These are phyloP conservation scores for Obelidium mucronatum DNA, from an alignment of 192 early-diverging fungal species.

Conservation along the genomic window DNA sequence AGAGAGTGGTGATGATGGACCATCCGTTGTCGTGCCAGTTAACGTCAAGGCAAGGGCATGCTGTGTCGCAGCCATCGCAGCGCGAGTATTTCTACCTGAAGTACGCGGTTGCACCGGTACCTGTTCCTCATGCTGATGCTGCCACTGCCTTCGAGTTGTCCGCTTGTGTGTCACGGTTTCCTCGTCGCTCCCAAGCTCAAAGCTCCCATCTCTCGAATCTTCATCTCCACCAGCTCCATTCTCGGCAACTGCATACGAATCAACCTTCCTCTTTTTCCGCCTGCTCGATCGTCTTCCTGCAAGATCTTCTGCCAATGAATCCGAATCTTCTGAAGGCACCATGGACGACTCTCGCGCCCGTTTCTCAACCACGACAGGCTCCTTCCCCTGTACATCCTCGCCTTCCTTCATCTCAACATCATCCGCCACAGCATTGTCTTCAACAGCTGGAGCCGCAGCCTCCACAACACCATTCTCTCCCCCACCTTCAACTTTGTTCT, in stretches of 20 bases:
- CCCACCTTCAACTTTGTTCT: constrained; percentile 73
- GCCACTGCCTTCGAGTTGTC: constrained; percentile 3
- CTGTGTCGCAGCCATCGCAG: constrained; percentile 20
- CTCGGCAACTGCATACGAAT: constrained; percentile 5
- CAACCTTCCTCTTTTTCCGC: constrained; percentile 28
- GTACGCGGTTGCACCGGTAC: neutral
- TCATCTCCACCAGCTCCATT: constrained; percentile 5
- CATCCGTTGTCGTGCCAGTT: neutral
- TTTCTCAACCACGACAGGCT: neutral
- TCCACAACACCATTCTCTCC: constrained; percentile 47
- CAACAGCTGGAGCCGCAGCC: neutral
- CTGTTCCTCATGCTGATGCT: neutral
- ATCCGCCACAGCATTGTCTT: neutral
- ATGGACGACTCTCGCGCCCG: neutral
- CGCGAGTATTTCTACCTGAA: constrained; percentile 1
- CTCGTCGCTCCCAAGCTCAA: neutral
- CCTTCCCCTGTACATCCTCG: neutral
- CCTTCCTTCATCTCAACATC: constrained; percentile 19
- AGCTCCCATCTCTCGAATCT: neutral
- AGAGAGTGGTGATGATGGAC: constrained; percentile 7
- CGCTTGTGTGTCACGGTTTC: no score
- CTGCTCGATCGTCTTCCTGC: constrained; percentile 38
- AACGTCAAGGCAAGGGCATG: neutral
- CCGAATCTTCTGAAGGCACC: neutral
- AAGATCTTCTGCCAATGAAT: constrained; percentile 9